Base-by-base conservation (phyloP, 805 yeast genomes). In the Vanderwaltozyma yarrowii region DNA sequence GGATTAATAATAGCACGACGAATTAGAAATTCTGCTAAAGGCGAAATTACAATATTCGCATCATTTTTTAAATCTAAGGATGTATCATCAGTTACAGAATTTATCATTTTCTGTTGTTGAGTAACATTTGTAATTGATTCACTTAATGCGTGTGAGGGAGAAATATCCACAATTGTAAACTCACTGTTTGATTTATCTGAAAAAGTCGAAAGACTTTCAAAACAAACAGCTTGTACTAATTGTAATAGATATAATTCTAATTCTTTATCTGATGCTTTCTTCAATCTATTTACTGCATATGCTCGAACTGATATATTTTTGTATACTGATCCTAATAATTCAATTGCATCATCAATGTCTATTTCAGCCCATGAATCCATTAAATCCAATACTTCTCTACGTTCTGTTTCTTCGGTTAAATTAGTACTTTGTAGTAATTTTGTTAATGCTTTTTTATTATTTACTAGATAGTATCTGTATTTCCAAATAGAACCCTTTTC, bases 401-500 rank as follows among this genome's bases (percentile, higher is more conserved):
- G 75, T 62, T 89, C 98, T 38, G 69, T 64, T 43, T 81, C 82
- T 57, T 87, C 94, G 27, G 76, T 84, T 84, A 96, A 83, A 47
- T 88, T 80, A 14, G 88, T 82, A 32, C 94, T 78, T 56, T 87
- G 86, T 45, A 89, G 70, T 43, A 92, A 79, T 58, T 89, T 89
- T 20, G 88, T 80, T 39, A 84, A 64, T 2, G 80, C 80, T 39
- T 70, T 74, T 51, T 75, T 75, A 48, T 77, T 77, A 37, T 78
- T 71, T n/a, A 82, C 65, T 15, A 83, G 61, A 58, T 78, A 88
- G 61, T 83, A 92, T 38, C 97, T 64, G 60, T 81, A 89, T 58
- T 82, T 84, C 96, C 97, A 89, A 9, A 89, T 70, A 51, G 86
- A 61, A 45, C 86, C 85, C 63, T 82, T 85, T 47, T 89, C 96